Percentiles rank a stretch among this genome's conserved stretches.
Conservation (phyloP, 495 filamentous ascomycete species). For the Penicillium waksmanii region DNA sequence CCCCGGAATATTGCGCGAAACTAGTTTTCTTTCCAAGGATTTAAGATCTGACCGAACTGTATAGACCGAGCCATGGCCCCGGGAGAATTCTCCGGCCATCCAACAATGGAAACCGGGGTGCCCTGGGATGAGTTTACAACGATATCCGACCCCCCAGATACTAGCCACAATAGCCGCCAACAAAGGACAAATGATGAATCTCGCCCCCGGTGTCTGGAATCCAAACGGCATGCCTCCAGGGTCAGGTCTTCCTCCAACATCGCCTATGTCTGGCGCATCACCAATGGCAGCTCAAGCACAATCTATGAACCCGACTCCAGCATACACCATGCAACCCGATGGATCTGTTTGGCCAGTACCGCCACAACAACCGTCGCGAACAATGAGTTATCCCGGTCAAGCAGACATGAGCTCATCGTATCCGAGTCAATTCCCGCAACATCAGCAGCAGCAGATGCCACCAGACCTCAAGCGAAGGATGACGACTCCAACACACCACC, state of each 20-base stretch:
- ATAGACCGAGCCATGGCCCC: slow-evolving; percentile 36
- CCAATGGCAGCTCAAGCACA: slow-evolving; percentile 42
- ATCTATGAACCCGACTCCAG: slow-evolving; percentile 31
- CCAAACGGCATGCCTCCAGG: slow-evolving; percentile 25
- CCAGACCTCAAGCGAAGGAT: slow-evolving; percentile 48
- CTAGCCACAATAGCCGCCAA: slow-evolving; percentile 39
- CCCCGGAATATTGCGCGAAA: background rate
- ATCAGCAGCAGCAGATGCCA: slow-evolving; percentile 34
- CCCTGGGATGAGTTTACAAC: slow-evolving; percentile 49
- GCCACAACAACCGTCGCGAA: slow-evolving; percentile 32
- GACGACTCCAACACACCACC: slow-evolving; percentile 45
- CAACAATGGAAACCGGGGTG: slow-evolving; percentile 40
- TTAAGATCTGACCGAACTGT: background rate
- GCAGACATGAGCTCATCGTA: slow-evolving; percentile 36
- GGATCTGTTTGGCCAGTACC: slow-evolving; percentile 46
- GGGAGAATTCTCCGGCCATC: slow-evolving; percentile 34
- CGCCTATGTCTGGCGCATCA: slow-evolving; percentile 38
- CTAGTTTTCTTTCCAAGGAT: no score
- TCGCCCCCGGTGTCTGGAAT: slow-evolving; percentile 39
- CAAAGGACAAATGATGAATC: slow-evolving; percentile 44
- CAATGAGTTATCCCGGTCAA: slow-evolving; percentile 47
- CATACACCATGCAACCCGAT: slow-evolving; percentile 45
- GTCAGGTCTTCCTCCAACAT: slow-evolving; percentile 31
- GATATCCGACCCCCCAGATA: slow-evolving; percentile 45
- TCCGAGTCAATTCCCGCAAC: slow-evolving; percentile 32